phyloP scores from a whole-genome alignment of 192 early-diverging fungal species.

The Mortierella alpina region DNA sequence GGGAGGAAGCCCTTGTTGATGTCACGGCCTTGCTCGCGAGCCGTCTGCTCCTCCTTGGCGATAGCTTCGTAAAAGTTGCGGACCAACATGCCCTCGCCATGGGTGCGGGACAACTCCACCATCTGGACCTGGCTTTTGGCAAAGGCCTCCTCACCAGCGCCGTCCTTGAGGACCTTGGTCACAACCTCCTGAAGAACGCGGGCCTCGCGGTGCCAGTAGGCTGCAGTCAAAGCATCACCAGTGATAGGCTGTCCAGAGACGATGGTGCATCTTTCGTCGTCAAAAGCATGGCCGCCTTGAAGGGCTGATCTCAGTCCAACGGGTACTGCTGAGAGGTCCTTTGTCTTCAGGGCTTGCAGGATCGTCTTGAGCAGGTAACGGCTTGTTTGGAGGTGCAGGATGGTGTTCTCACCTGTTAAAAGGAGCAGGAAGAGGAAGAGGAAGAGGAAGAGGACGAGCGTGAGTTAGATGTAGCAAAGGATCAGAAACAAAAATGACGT shows the following conservation, averaged over 20 bases:
- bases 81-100: slow-evolving; percentile 79
- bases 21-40: slow-evolving; percentile 7
- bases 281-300: slow-evolving; percentile 3
- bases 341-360: slow-evolving; percentile 69
- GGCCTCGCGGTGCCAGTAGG: slow-evolving; percentile 63
- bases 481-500: background rate
- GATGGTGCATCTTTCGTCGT: slow-evolving; percentile 31
- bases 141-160: slow-evolving; percentile 59
- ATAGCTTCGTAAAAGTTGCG: slow-evolving; percentile 79
- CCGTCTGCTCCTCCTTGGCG: slow-evolving; percentile 50
- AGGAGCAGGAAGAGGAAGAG: background rate
- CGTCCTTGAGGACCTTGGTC: slow-evolving; percentile 45
- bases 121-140: slow-evolving; percentile 61
- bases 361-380: slow-evolving; percentile 79
- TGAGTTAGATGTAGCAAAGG: background rate
- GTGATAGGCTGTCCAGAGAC: slow-evolving; percentile 44
- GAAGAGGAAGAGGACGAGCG: too few species aligned
- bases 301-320: slow-evolving; percentile 66
- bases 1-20: slow-evolving; percentile 62
- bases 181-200: slow-evolving; percentile 59
- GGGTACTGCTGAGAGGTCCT: slow-evolving; percentile 75
- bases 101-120: slow-evolving; percentile 64
- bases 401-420: slow-evolving; percentile 78
- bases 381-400: slow-evolving; percentile 82
- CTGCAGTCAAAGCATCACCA: slow-evolving; percentile 42